These are phyloP conservation scores for Sclerotiophoma versabilis DNA, from an alignment of 2,329 filamentous ascomycete species.

Conservation along the genomic window DNA sequence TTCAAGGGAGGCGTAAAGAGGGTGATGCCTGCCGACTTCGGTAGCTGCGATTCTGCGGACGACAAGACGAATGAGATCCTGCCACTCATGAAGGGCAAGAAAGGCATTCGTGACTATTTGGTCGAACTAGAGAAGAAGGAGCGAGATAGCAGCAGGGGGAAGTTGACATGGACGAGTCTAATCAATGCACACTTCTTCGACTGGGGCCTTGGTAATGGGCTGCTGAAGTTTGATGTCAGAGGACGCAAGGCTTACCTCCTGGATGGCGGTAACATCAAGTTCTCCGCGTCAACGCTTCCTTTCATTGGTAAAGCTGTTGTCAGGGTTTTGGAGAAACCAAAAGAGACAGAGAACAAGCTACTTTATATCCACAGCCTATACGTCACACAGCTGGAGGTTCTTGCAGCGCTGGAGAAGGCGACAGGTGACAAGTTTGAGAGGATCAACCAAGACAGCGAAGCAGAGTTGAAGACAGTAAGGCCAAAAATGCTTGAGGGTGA, in stretches of 20 bases:
- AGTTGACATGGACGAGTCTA: slow-evolving; percentile 67
- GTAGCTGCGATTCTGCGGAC: slow-evolving; percentile 53
- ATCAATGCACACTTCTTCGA: slow-evolving; percentile 69
- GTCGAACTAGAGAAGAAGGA: slow-evolving; percentile 57
- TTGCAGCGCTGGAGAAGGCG: slow-evolving; percentile 61
- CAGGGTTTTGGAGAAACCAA: slow-evolving; percentile 54
- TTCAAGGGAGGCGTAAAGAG: slow-evolving; percentile 65
- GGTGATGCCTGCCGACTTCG: slow-evolving; percentile 69
- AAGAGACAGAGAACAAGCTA: slow-evolving; percentile 64
- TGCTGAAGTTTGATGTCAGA: slow-evolving; percentile 62
- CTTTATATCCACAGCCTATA: slow-evolving; percentile 65
- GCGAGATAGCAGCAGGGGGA: slow-evolving; percentile 39
- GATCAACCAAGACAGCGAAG: slow-evolving; percentile 48
- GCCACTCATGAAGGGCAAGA: slow-evolving; percentile 63
- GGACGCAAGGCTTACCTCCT: slow-evolving; percentile 61
- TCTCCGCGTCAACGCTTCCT: slow-evolving; percentile 60
- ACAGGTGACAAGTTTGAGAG: slow-evolving; percentile 61
- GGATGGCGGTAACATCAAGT: slow-evolving; percentile 64
- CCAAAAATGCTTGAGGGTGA: slow-evolving; percentile 46
- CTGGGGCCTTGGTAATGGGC: slow-evolving; percentile 58
- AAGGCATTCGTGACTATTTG: slow-evolving; percentile 48
- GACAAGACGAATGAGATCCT: slow-evolving; percentile 53
- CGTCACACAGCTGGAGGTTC: slow-evolving; percentile 65
- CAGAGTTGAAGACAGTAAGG: slow-evolving; percentile 31
- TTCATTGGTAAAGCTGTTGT: slow-evolving; percentile 63